A percentile compares a stretch with the other conserved stretches of the same genome.
phyloP scores from a whole-genome alignment of 768 basidiomycete genomes.

The Boletales sp. region DNA sequence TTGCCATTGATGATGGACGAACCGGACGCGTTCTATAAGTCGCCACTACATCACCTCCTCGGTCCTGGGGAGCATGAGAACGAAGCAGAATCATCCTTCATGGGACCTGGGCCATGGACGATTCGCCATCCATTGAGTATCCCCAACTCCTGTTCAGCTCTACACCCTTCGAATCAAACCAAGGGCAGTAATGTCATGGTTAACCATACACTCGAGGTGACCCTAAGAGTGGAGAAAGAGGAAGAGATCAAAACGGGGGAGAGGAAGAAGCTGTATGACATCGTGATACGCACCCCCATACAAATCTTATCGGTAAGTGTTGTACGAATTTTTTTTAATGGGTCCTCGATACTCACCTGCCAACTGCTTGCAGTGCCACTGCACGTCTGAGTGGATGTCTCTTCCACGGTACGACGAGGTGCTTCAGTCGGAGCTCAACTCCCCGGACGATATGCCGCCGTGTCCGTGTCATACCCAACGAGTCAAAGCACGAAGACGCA shows the following conservation, averaged over 20 bases:
- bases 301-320: slow-evolving; percentile 79
- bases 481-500: slow-evolving; percentile 10
- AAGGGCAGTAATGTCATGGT: slow-evolving; percentile 64
- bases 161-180: slow-evolving; percentile 73
- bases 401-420: slow-evolving; percentile 70
- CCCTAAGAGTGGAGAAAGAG: slow-evolving; percentile 80
- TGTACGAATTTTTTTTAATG: neutral
- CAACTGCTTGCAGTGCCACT: slow-evolving; percentile 56
- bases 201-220: slow-evolving; percentile 73
- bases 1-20: slow-evolving; percentile 78
- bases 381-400: slow-evolving; percentile 73
- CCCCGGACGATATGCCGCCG: slow-evolving; percentile 9
- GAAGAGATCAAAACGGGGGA: slow-evolving; percentile 67
- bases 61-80: slow-evolving; percentile 48
- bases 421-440: slow-evolving; percentile 2
- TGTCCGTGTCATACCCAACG: slow-evolving; percentile 44
- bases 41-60: slow-evolving; percentile 59
- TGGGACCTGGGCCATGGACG: slow-evolving; percentile 87
- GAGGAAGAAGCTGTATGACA: slow-evolving; percentile 80
- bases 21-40: slow-evolving; percentile 55
- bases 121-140: slow-evolving; percentile 67
- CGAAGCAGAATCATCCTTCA: slow-evolving; percentile 54
- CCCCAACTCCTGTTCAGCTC: slow-evolving; percentile 54
- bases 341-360: neutral
- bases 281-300: slow-evolving; percentile 80